Evolutionary conservation across 139 green algal genomes (phyloP).

Genomic region (Chlamydomonas applanata): DNA sequence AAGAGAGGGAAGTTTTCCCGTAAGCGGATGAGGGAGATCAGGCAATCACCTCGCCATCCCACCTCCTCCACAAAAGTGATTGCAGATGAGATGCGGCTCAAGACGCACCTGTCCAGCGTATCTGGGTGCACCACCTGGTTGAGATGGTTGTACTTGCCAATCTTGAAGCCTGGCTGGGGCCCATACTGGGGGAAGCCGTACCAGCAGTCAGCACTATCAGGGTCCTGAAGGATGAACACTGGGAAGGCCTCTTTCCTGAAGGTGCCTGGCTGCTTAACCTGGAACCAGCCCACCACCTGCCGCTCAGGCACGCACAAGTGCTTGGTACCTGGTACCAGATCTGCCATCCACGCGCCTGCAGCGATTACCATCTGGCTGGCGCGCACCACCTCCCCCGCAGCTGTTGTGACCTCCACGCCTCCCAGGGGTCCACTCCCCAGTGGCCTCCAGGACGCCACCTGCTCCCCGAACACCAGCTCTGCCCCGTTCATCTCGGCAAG

Average conservation of each 20-base stretch:
- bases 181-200: conserved; percentile 68
- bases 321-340: conserved; percentile 67
- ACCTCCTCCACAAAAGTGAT: too few species aligned
- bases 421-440: too few species aligned
- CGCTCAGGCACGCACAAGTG: conserved; percentile 24
- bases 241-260: conserved; percentile 43
- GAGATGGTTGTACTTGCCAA: conserved; percentile 52
- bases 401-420: conserved; percentile 34
- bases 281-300: conserved; percentile 64
- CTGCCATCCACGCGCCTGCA: conserved; percentile 63
- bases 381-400: conserved; percentile 10
- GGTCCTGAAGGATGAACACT: conserved; percentile 57
- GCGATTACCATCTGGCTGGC: conserved; percentile 52
- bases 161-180: conserved; percentile 38
- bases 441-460: conserved; percentile 8
- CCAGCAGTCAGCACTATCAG: conserved; percentile 23
- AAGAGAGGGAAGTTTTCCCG: not conserved
- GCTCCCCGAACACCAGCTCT: conserved; percentile 1
- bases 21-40: not conserved
- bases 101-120: conserved; percentile 22
- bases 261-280: conserved; percentile 19
- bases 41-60: too few species aligned
- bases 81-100: too few species aligned
- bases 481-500: conserved; percentile 1
- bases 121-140: conserved; percentile 37